Evolutionary conservation across 2,329 filamentous ascomycete genomes (phyloP).

Genomic region (Fusarium odoratissimum): DNA sequence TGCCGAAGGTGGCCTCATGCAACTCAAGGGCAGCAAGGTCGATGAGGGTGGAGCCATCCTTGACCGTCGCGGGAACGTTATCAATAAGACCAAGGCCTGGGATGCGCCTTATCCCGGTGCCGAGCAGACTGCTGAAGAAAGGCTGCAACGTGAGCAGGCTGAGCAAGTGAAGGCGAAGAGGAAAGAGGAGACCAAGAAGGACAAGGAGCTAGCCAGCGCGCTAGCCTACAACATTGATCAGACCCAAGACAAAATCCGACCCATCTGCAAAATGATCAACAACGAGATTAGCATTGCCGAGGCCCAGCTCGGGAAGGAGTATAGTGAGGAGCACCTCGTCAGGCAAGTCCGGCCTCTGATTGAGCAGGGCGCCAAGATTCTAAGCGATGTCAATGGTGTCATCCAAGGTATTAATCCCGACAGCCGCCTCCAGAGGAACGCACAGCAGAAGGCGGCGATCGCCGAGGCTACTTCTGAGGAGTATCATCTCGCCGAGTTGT

Average conservation of each 20-base stretch:
- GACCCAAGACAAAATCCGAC: conserved; percentile 84
- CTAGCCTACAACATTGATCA: conserved; percentile 79
- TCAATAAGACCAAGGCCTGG: conserved; percentile 76
- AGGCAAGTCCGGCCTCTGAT: conserved; percentile 88
- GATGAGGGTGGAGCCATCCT: conserved; percentile 77
- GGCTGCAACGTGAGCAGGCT: conserved; percentile 47
- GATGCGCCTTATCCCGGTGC: conserved; percentile 70
- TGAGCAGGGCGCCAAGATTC: conserved; percentile 83
- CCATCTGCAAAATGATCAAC: conserved; percentile 87
- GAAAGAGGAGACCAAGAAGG: conserved; percentile 69
- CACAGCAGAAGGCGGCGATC: conserved; percentile 81
- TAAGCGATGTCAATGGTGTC: conserved; percentile 86
- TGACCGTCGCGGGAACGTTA: conserved; percentile 74
- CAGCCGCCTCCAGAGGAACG: conserved; percentile 83
- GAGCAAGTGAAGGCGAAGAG: conserved; percentile 57
- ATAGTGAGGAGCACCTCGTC: conserved; percentile 90
- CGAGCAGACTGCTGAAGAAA: conserved; percentile 63
- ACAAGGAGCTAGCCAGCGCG: conserved; percentile 80
- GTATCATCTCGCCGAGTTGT: conserved; percentile 81
- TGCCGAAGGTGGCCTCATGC: conserved; percentile 72
- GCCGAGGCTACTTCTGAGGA: conserved; percentile 78
- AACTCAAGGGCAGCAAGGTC: conserved; percentile 72
- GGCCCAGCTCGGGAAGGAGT: conserved; percentile 83
- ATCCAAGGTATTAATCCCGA: conserved; percentile 92
- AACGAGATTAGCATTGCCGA: conserved; percentile 86